Evolutionary conservation across 768 basidiomycete species (phyloP), one percentile per base, ranked within the genome.

Genomic region (Hypsizygus marmoreus): DNA sequence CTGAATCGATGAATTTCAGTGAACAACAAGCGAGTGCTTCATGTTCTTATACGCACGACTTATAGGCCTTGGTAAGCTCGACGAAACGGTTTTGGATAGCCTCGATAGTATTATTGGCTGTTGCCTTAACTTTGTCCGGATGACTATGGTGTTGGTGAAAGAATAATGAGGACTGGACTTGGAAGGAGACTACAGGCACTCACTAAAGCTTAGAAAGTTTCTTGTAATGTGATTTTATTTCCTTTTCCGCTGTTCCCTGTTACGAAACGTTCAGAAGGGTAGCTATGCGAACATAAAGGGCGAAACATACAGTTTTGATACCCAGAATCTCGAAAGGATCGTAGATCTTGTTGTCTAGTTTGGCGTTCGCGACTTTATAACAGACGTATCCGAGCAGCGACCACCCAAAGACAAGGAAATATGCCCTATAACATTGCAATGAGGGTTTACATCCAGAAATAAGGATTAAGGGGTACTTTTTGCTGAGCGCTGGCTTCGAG

Each of bases 31-130:
- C n/a, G n/a, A n/a, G n/a, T n/a, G n/a, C n/a, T n/a, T n/a, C n/a
- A n/a, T n/a, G n/a, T n/a, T n/a, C n/a, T n/a, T n/a, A 22, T 16
- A 67, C 87, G 49, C 45, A 91, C 82, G 95, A 71, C 74, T 99
- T 99, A 72, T 99, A 99, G 3, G 97, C 97, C 65, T 98, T 99
- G 6, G 97, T 98, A 29, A 99, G 74, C 16, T 91, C 81, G 16
- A 98, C 91, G 65, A 97, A 99, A 47, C 82, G 82, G 42, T 84
- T 77, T 55, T 89, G 88, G 24, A 92, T 93, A 5, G 82, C 79
- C 61, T 97, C 95, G 29, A 86, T 73, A 0, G 95, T 97, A 55
- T 92, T 73, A 60, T 97, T 93, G 2, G 74, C 80, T 0, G 83
- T 77, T 8, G 88, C 79, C 60, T 82, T 86, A 50, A 95, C 91